These are phyloP conservation scores for Cladosporium halotolerans DNA, from an alignment of 2,329 filamentous ascomycete species.

Conservation along the genomic window DNA sequence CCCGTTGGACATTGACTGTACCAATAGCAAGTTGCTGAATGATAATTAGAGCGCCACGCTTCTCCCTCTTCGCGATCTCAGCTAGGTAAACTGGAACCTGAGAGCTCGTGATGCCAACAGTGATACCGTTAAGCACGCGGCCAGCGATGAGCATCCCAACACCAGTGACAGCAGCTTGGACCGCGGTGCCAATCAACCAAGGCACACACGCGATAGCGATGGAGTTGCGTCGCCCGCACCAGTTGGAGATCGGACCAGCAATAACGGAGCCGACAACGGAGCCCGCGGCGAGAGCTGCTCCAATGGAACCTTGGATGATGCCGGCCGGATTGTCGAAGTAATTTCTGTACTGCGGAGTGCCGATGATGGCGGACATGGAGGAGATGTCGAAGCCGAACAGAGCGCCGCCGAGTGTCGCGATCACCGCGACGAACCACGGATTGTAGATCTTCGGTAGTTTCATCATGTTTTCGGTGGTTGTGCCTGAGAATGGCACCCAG, in stretches of 20 bases:
- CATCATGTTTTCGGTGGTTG: neutral
- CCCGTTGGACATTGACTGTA: conserved; percentile 28
- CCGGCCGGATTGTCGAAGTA: conserved; percentile 49
- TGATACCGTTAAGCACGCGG: conserved; percentile 36
- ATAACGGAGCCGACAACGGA: conserved; percentile 44
- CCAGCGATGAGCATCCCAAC: conserved; percentile 40
- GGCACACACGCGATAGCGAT: conserved; percentile 45
- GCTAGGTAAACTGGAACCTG: conserved; percentile 43
- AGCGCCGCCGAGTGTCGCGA: conserved; percentile 49
- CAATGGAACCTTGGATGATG: conserved; percentile 45
- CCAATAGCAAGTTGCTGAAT: conserved; percentile 42
- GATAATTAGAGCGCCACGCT: conserved; percentile 38
- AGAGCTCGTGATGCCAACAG: conserved; percentile 39
- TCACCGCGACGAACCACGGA: conserved; percentile 47
- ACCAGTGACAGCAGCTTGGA: conserved; percentile 35
- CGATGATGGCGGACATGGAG: conserved; percentile 49
- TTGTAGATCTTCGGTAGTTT: conserved; percentile 48
- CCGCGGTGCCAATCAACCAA: conserved; percentile 43
- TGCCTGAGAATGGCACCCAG: neutral
- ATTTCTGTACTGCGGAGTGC: conserved; percentile 43
- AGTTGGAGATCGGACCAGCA: conserved; percentile 43
- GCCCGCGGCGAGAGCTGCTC: conserved; percentile 44
- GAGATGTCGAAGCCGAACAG: conserved; percentile 52
- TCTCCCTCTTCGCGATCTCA: conserved; percentile 38
- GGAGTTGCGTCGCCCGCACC: conserved; percentile 41